Evolutionary conservation across 2,329 filamentous ascomycete genomes (phyloP), one percentile per base, ranked within the genome.

Genomic region (Bipolaris victoriae): DNA sequence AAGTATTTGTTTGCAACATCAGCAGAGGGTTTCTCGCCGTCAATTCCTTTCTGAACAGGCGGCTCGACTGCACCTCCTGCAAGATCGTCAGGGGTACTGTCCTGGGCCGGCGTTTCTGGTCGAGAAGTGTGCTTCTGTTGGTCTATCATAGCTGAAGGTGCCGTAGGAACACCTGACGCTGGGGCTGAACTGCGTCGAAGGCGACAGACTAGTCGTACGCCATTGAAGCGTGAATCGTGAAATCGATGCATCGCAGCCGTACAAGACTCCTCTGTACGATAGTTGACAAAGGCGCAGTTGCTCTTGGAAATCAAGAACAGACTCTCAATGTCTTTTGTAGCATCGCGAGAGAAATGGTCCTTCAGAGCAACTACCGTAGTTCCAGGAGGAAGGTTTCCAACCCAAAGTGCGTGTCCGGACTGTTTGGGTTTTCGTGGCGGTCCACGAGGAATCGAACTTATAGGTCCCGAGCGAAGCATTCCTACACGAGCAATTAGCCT

Each of bases 261-360:
- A 71, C 92, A 97, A 5, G 87, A 86, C 3, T 82, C 79, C 68
- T 97, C 92, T 49, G 91, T 90, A 61, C 88, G 90, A 75, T 96
- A 98, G 71, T 98, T 98, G 63, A 96, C 92, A 79, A 98, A 98
- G 0, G 93, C 94, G 71, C 94, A 98, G 72, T 97, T 97, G 74
- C 93, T 97, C 76, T 97, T 97, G 0, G 93, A 94, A 39, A 98
- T 98, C 35, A 98, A 80, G 65, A 98, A 97, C 0, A 98, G 81
- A 45, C 92, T 97, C 73, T 97, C 90, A 20, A 98, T 86, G 1
- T 92, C 85, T 40, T 82, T 85, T 0, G 83, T 84, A 0, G 91
- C 88, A 63, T 93, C 89, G 61, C 86, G 87, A 60, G 91, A 96
- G 56, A 97, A 95, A 73, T 97, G 91, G 58, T 95, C 87, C 50